Evolutionary conservation across 192 early-diverging fungal species (phyloP), one percentile per base, ranked within the genome.

Genomic region (Haplosporangium gracile): DNA sequence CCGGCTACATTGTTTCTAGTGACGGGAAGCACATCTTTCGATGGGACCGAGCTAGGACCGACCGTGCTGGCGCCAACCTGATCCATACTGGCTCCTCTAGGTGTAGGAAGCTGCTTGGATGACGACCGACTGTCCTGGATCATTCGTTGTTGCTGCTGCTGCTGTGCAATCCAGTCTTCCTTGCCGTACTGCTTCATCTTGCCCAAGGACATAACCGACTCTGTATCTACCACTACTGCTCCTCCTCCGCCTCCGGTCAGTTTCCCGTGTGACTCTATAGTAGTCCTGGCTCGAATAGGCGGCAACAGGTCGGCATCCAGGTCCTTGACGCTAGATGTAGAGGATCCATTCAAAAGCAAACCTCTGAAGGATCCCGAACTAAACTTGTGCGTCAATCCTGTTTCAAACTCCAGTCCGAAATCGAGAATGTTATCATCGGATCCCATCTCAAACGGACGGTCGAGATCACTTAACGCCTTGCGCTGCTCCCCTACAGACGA

Each of bases 391-490:
- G n/a, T 40, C 32, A 78, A 18, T 32, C 65, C 68, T 36, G 24
- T 70, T 15, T 24, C 63, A 29, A 36, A 34, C 11, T 36, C 77
- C 18, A 36, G 13, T 18, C 70, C 70, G 4, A 71, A 42, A 24
- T 71, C 24, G 15, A 71, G 70, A 13, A 34, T 16, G 11, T 26
- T 71, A 42, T 72, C 77, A 7, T 79, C 78, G 18, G 34, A 24
- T 11, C 68, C 71, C 13, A 63, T 22, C 15, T 73, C 71, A 11
- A 71, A 71, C 26, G 53, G 78, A 16, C 26, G 70, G 57, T 65
- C 78, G 10, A 79, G 20, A n/a, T 79, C 78, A 43, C 78, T 79
- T 5, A 79, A 4, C 18, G 78, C 22, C 20, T 73, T 79, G 36
- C 70, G 78, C 11, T 32, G 78, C 22, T 32, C 55, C 22, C 15